A percentile compares a stretch with the other conserved stretches of the same genome.
phyloP scores from a whole-genome alignment of 257 asterid species.

The Solanum lycopersicoides region DNA sequence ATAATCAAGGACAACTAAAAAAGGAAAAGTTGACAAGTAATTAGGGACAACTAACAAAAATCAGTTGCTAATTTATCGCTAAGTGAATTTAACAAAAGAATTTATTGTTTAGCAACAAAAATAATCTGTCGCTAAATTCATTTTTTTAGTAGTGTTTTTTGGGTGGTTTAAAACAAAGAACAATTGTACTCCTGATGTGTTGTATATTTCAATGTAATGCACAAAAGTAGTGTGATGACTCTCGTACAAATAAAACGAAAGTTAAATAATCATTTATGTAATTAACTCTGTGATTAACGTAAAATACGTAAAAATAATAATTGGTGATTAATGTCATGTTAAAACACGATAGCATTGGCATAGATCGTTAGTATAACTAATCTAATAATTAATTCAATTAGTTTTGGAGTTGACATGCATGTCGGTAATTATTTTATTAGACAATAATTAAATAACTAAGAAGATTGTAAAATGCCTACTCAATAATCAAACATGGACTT shows the following conservation, averaged over 20 bases:
- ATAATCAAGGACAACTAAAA: too few relatives aligned
- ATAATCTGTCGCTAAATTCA: too few relatives aligned
- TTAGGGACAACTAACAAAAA: too few relatives aligned
- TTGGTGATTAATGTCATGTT: background rate
- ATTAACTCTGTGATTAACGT: too few relatives aligned
- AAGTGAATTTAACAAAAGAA: too few relatives aligned
- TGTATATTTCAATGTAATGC: background rate
- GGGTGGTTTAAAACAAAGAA: background rate
- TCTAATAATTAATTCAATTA: background rate
- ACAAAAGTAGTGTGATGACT: background rate
- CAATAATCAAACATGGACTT: background rate
- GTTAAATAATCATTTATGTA: too few relatives aligned
- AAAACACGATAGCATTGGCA: background rate
- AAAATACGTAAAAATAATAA: background rate
- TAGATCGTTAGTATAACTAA: background rate
- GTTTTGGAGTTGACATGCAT: background rate
- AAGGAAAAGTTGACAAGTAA: too few relatives aligned
- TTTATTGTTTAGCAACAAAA: too few relatives aligned
- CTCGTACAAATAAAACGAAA: too few relatives aligned
- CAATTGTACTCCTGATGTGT: background rate
- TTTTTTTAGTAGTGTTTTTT: too few relatives aligned
- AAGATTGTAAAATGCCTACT: background rate
- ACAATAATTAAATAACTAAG: background rate
- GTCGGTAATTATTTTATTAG: background rate
- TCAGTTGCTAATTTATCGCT: too few relatives aligned